phyloP scores from a whole-genome alignment of 2,329 filamentous ascomycete species.

The Scolecobasidium constrictum region DNA sequence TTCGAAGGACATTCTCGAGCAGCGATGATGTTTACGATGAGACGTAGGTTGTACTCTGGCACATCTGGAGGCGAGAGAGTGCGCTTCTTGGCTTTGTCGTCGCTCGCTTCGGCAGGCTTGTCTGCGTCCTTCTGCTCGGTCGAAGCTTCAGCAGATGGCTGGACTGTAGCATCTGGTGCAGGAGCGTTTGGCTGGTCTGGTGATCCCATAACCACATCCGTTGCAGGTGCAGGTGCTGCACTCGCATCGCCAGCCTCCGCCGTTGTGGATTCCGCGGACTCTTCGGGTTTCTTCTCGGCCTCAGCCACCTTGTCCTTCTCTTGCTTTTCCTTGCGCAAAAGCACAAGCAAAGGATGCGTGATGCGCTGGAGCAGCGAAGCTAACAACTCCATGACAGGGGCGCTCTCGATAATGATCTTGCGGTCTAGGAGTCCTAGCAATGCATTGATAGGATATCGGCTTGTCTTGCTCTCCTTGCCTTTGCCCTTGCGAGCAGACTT shows the following conservation, averaged over 20 bases:
- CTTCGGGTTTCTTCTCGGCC: slow-evolving; percentile 15
- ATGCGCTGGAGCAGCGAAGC: slow-evolving; percentile 80
- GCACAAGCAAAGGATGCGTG: slow-evolving; percentile 70
- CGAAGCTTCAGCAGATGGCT: not conserved
- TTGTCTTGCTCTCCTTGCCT: slow-evolving; percentile 69
- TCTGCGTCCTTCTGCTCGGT: slow-evolving; percentile 18
- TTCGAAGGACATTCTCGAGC: slow-evolving; percentile 94
- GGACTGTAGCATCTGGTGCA: slow-evolving; percentile 2
- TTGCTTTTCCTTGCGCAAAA: slow-evolving; percentile 77
- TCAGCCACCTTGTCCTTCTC: slow-evolving; percentile 33
- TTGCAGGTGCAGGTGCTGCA: slow-evolving; percentile 11
- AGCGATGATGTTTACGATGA: slow-evolving; percentile 95
- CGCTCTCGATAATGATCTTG: slow-evolving; percentile 93
- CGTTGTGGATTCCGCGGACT: slow-evolving; percentile 13
- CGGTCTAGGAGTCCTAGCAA: slow-evolving; percentile 80
- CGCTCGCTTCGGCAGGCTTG: slow-evolving; percentile 20
- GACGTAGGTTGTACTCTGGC: slow-evolving; percentile 75
- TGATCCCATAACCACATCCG: slow-evolving; percentile 13
- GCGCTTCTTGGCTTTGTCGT: slow-evolving; percentile 49
- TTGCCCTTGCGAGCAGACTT: slow-evolving; percentile 76
- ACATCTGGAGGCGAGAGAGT: slow-evolving; percentile 65
- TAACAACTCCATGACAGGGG: slow-evolving; percentile 89
- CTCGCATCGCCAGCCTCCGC: slow-evolving; percentile 1
- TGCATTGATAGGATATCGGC: slow-evolving; percentile 86
- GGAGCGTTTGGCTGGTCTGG: slow-evolving; percentile 10